Evolutionary conservation across 73 alveolate species (phyloP), one percentile per base, ranked within the genome.

Genomic region (Symbiodinium natans): DNA sequence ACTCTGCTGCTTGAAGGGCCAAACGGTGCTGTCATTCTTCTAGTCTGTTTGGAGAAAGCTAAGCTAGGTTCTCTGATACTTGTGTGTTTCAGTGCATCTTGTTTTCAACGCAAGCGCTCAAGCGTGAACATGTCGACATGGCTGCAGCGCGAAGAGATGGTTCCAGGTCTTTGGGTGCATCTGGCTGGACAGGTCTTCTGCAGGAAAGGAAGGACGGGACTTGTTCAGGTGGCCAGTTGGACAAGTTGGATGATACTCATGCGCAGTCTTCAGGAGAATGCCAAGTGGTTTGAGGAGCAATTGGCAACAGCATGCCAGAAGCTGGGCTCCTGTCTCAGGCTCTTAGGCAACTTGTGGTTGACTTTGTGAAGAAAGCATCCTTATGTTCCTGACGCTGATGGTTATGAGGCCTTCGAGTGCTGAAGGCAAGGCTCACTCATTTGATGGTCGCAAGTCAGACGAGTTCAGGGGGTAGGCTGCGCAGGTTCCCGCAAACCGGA

Each of bases 281-380:
- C 97, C 88, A 90, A 90, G 88, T 90, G 97, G 97, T 90, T 90
- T 41, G 97, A 90, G 63, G 97, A 90, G 34, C 97, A 88, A 29
- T 54, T 90, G 48, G 6, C 88, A 4, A 39, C 97, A 19, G 97
- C 41, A 25, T 90, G 80, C 23, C 56, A 41, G 9, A 71, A 90
- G 88, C 48, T 90, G 87, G 97, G 97, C 25, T 27, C 77, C 25
- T 15, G 77, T 27, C 77, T 63, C 39, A 63, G 77, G 31, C 7
- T 63, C 68, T 27, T 10, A 21, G 59, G 6, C 59, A 46, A 46
- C 59, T 46, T 46, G 59, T 46, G 13, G 59, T 46, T 46, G n/a
- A n/a, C n/a, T n/a, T n/a, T n/a, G n/a, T n/a, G n/a, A n/a, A n/a
- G n/a, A n/a, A n/a, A n/a, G 13, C 68, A 52, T 52, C 21, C 21